A percentile compares a stretch with the other conserved stretches of the same genome.
Conservation (phyloP, 1,139 yeast species). For the Hyphopichia buzzinii region DNA sequence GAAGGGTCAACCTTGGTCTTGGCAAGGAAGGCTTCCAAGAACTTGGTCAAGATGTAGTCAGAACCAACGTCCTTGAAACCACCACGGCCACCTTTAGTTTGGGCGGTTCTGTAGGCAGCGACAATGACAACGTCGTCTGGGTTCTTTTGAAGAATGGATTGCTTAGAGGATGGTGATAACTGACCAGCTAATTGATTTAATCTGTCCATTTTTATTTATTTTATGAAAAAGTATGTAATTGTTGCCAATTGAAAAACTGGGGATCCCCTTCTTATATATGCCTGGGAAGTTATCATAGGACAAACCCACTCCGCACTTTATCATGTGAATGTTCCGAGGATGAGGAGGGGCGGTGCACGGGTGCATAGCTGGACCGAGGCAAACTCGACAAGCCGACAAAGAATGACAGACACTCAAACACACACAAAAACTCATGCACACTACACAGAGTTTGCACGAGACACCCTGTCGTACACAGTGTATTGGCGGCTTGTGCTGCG, state of each 20-base stretch:
- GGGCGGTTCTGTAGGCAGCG: constrained; percentile 86
- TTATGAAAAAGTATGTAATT: too few relatives aligned
- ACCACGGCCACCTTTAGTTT: constrained; percentile 85
- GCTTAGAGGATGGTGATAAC: constrained; percentile 47
- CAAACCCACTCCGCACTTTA: background rate
- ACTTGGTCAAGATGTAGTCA: constrained; percentile 67
- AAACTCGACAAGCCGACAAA: too few relatives aligned
- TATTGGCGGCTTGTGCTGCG: too few relatives aligned
- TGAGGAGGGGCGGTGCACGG: background rate
- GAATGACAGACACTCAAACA: too few relatives aligned
- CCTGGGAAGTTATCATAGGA: background rate
- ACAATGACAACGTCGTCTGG: constrained; percentile 87
- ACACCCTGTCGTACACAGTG: too few relatives aligned
- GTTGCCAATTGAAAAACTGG: background rate
- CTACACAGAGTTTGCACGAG: too few relatives aligned
- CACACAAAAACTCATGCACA: too few relatives aligned
- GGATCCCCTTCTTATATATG: background rate
- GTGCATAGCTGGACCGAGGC: background rate
- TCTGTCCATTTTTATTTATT: constrained; percentile 48
- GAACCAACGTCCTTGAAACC: constrained; percentile 72
- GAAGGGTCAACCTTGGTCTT: constrained; percentile 62
- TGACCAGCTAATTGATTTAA: constrained; percentile 59
- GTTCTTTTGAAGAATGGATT: constrained; percentile 50
- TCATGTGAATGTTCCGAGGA: background rate
- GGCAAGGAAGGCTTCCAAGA: constrained; percentile 60